Base-by-base conservation (phyloP, 2,329 filamentous ascomycete species). In the Blastomyces parvus region DNA sequence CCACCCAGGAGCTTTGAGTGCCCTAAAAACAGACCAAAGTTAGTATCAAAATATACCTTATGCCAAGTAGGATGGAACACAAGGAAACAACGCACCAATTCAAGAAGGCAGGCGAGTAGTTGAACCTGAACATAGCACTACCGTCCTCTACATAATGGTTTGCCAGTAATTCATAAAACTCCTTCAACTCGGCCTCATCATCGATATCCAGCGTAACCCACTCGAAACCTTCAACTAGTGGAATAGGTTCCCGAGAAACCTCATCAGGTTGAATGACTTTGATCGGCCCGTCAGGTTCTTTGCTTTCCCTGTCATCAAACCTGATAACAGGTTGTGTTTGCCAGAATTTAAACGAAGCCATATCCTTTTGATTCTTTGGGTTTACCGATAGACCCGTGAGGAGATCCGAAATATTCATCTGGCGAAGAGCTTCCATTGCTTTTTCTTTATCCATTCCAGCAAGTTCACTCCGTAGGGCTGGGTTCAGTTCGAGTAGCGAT, bases 271-370 rank as follows among this genome's bases (percentile, higher is more conserved):
- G 88, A 70, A 93, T 89, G 22, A 87, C 79, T 77, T 88, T 89
- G 73, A 99, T 89, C 0, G 92, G 91, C 0, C 94, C 94, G 70
- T 97, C 92, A 7, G 58, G 58, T 66, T 86, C 81, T 59, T 86
- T 71, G 46, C 77, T 73, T 66, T 82, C 79, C 64, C 81, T 77
- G 80, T 81, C 79, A 60, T 80, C 77, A 72, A 97, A 96, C 72
- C 87, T 88, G 60, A 90, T 89, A 64, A 99, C 94, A 0, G 94
- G 94, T 76, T 99, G 94, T 57, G 94, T 99, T 76, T 91, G 87
- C 94, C 94, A 99, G 80, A 99, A 99, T 78, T 96, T 97, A 83
- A 97, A 97, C 64, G 88, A 90, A 7, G 88, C 91, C 91, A 97
- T 96, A 73, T 97, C 92, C 80, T 96, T 97, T 70, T 86, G 87